Evolutionary conservation across 495 filamentous ascomycete genomes (phyloP).

Genomic region (Neurospora discreta): DNA sequence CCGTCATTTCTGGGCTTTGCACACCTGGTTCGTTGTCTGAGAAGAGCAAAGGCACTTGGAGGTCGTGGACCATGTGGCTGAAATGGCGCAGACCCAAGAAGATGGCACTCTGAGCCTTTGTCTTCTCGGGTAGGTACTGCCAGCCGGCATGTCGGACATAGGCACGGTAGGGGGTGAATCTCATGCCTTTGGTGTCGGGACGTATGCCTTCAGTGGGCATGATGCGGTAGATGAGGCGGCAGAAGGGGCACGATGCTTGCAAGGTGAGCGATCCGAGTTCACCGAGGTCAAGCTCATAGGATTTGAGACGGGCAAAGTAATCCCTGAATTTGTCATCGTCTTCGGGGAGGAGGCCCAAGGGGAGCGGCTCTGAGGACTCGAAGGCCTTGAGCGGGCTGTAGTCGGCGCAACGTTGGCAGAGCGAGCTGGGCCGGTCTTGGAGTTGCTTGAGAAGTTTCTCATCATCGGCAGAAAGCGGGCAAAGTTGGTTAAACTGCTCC

Average conservation of each 20-base stretch:
- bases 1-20: neutral
- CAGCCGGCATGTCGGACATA: slow-evolving; percentile 4
- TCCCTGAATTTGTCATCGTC: neutral
- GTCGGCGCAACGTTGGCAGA: slow-evolving; percentile 7
- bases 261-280: slow-evolving; percentile 5
- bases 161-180: neutral
- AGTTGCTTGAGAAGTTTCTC: neutral
- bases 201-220: slow-evolving; percentile 1
- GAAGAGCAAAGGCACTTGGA: neutral
- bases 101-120: neutral
- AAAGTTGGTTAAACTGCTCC: neutral
- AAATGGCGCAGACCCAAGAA: neutral
- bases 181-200: neutral
- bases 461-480: neutral
- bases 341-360: neutral
- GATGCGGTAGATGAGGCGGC: slow-evolving; percentile 12
- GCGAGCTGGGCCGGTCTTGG: neutral
- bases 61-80: neutral
- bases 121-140: neutral
- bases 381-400: slow-evolving; percentile 2
- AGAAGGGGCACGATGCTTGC: slow-evolving; percentile 5
- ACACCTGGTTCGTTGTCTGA: neutral
- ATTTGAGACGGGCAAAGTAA: neutral
- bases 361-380: neutral
- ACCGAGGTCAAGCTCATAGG: neutral